Base-by-base conservation (phyloP, 148 eudicot genomes). In the Fagopyrum esculentum region DNA sequence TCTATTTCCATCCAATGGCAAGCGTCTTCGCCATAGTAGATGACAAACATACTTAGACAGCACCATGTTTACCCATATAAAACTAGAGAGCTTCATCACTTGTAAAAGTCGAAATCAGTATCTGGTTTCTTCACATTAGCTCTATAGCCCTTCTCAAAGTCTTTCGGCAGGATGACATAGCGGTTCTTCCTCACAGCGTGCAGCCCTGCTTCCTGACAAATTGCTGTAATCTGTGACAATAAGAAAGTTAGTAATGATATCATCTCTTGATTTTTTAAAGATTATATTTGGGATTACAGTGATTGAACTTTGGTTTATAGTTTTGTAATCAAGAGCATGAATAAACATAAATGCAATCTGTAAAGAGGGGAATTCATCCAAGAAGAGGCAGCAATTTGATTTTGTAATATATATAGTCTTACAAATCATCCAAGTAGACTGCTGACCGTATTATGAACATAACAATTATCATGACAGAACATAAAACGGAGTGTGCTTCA, bases 41-140 rank as follows among this genome's bases (percentile, higher is more conserved):
- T 6, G 45, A 30, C n/a, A 63, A 57, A 17, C 64, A 6, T 29
- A 17, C 17, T 55, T 55, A 4, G 6, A 55, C 6, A 22, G 59
- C 6, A 16, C 1, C 59, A 51, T 51, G 59, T 55, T 16, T 4
- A 6, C 19, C 19, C 52, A 49, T 10, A 49, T 49, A n/a, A 55
- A 55, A n/a, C 17, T 15, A 8, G 3, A 35, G 30, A 59, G 66
- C 1, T 4, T 29, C 45, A 75, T 89, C 84, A 93, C 82, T 90
- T 93, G 92, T 90, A 93, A 75, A 90, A 93, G 56, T 93, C 96
- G n/a, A 93, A 92, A 77, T 93, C 93, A 0, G 98, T 93, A 81
- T 90, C 91, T 0, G 96, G 98, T 87, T 92, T 90, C 93, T 90
- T 92, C 9, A 92, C 98, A 40, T 92, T 92, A 57, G 93, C 81